Evolutionary conservation across 192 early-diverging fungal genomes (phyloP).

Genomic region (Lunasporangiospora selenospora): DNA sequence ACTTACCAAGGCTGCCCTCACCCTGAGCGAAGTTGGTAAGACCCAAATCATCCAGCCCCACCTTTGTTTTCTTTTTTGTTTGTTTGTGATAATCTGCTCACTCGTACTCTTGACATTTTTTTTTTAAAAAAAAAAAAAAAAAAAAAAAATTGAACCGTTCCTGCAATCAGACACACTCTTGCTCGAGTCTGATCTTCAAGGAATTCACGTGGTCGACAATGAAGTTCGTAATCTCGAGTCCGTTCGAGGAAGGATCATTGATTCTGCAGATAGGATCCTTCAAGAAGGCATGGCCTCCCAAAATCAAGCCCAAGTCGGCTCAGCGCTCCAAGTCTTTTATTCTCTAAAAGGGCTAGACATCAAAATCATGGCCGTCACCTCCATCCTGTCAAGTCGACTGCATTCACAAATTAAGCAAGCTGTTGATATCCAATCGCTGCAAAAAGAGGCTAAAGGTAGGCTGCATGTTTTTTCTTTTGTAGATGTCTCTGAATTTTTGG

Average conservation of each 20-base stretch:
- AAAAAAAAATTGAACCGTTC: too few species aligned
- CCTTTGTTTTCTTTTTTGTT: slow-evolving; percentile 6
- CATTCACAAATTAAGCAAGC: slow-evolving; percentile 53
- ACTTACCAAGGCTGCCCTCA: slow-evolving; percentile 63
- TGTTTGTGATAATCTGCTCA: not conserved
- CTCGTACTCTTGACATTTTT: not conserved
- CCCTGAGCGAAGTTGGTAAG: slow-evolving; percentile 66
- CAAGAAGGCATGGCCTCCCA: slow-evolving; percentile 55
- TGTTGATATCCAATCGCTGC: slow-evolving; percentile 55
- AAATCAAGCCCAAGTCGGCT: slow-evolving; percentile 57
- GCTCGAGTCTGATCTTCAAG: slow-evolving; percentile 65
- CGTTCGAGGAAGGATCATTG: slow-evolving; percentile 49
- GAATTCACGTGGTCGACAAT: slow-evolving; percentile 68
- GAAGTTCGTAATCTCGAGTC: slow-evolving; percentile 57
- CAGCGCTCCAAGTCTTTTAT: slow-evolving; percentile 61
- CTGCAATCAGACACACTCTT: slow-evolving; percentile 54
- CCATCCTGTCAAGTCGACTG: slow-evolving; percentile 47
- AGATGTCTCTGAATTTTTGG: not conserved
- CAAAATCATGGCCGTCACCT: slow-evolving; percentile 44
- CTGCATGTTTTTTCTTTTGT: not conserved
- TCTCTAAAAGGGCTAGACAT: slow-evolving; percentile 55
- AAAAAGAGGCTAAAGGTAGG: slow-evolving; percentile 60
- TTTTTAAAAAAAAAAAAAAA: not conserved
- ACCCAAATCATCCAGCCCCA: too few species aligned
- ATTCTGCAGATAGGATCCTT: slow-evolving; percentile 56